Evolutionary conservation across 345 rosid species (phyloP), one percentile per base, ranked within the genome.

Genomic region (Linum trigynum): DNA sequence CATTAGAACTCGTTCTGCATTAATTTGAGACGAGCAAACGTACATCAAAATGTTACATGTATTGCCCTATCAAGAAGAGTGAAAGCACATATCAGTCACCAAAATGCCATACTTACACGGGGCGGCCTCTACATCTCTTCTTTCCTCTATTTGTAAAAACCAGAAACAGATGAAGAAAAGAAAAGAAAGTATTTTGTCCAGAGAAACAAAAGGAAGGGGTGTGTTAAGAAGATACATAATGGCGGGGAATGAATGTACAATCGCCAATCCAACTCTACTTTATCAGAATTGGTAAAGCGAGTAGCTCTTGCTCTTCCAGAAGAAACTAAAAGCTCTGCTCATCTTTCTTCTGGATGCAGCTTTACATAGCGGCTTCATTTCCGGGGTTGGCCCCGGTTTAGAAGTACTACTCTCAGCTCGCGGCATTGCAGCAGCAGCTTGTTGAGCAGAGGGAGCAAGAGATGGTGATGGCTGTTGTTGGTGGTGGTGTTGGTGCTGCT

Each of bases 241-340:
- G 45, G 45, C 6, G 9, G 5, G 45, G 45, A n/a, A 39, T 55
- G 78, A 65, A 75, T 80, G 75, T 83, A 88, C 91, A 82, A 59
- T 39, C 67, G 71, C 53, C 45, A 66, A 53, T 48, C 67, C 42
- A 63, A 51, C 14, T 48, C 53, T 48, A 1, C 65, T 72, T 57
- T 23, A 23, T 23, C 32, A 73, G 69, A 79, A 81, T 72, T 82
- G 86, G 74, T 67, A 82, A 61, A 85, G 69, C 6, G 92, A 87
- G 72, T 81, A 86, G 82, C 96, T 95, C 88, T 85, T 91, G 84
- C 77, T 86, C 88, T 87, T 95, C 91, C 95, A 87, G 16, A 89
- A 79, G 66, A 83, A 82, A 63, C 87, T 85, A 15, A 86, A 80
- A 38, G 91, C 91, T 65, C 78, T 95, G 14, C 85, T 80, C 76